These are phyloP conservation scores for Herpetomonas samuelpessoai DNA, from an alignment of 208 protist species.

Conservation along the genomic window DNA sequence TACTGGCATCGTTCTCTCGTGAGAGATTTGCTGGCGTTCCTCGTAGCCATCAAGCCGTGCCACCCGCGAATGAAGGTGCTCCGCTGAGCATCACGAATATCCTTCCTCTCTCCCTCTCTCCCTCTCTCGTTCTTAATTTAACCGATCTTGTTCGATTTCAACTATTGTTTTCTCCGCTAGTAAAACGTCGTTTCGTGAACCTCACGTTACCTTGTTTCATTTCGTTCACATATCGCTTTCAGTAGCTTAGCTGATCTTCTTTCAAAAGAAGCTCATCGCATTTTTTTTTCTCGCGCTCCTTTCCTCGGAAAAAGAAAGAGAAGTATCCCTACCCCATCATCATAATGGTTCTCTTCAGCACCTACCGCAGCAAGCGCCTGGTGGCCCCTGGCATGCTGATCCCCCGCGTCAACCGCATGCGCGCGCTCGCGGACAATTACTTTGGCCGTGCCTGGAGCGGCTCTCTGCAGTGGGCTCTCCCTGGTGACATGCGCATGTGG, in stretches of 20 bases:
- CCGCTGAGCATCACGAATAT: too few species aligned
- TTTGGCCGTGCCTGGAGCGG: constrained; percentile 81
- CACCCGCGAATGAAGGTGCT: too few species aligned
- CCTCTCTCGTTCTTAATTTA: neutral
- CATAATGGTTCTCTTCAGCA: constrained; percentile 79
- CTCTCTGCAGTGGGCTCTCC: constrained; percentile 60
- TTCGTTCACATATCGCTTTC: too few species aligned
- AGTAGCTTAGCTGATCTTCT: too few species aligned
- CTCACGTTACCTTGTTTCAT: too few species aligned
- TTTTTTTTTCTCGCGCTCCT: neutral
- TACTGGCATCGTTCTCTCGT: too few species aligned
- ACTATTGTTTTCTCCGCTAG: neutral
- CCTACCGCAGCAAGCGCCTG: constrained; percentile 75
- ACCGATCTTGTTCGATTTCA: neutral
- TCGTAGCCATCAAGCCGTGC: too few species aligned
- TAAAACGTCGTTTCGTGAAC: too few species aligned
- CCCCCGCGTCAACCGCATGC: constrained; percentile 57
- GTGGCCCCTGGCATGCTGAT: constrained; percentile 66
- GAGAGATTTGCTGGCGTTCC: too few species aligned
- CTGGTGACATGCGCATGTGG: constrained; percentile 79
- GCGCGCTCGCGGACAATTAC: constrained; percentile 81
- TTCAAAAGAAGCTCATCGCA: too few species aligned
- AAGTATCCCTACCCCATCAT: neutral
- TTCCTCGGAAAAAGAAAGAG: constrained; percentile 6
- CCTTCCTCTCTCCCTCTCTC: neutral